These are phyloP conservation scores for Solanum pinnatisectum DNA, from an alignment of 257 asterid genomes.

Conservation along the genomic window DNA sequence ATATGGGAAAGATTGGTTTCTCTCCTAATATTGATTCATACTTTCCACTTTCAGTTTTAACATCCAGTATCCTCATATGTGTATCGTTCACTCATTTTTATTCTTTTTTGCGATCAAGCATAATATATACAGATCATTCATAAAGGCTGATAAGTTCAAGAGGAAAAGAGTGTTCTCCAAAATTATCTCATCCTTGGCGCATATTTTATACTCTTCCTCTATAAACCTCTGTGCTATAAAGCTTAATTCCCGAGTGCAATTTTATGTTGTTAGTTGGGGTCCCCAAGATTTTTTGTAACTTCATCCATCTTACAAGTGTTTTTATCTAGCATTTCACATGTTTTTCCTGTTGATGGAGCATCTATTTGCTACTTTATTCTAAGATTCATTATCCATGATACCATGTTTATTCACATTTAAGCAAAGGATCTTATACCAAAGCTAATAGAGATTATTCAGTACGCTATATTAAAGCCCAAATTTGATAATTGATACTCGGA, in stretches of 20 bases:
- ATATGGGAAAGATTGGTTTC: neutral
- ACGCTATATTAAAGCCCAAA: neutral
- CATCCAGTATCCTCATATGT: neutral
- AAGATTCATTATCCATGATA: neutral
- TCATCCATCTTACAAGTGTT: neutral
- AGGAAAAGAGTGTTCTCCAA: neutral
- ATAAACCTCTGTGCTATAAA: neutral
- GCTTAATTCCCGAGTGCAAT: neutral
- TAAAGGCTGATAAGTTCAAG: neutral
- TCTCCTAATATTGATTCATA: neutral
- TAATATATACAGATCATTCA: neutral
- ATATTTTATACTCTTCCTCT: neutral
- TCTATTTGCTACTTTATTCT: neutral
- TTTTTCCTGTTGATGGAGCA: neutral
- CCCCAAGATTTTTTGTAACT: neutral
- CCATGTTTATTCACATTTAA: neutral
- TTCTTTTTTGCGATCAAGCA: neutral
- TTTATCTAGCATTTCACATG: neutral
- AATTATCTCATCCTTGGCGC: neutral
- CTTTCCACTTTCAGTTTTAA: neutral
- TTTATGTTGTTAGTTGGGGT: neutral
- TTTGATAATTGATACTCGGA: neutral
- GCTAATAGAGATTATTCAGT: neutral
- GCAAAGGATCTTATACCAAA: neutral
- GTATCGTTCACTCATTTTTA: neutral